These are phyloP conservation scores for Gymnopilus dilepis DNA, from an alignment of 768 basidiomycete species.

Conservation along the genomic window DNA sequence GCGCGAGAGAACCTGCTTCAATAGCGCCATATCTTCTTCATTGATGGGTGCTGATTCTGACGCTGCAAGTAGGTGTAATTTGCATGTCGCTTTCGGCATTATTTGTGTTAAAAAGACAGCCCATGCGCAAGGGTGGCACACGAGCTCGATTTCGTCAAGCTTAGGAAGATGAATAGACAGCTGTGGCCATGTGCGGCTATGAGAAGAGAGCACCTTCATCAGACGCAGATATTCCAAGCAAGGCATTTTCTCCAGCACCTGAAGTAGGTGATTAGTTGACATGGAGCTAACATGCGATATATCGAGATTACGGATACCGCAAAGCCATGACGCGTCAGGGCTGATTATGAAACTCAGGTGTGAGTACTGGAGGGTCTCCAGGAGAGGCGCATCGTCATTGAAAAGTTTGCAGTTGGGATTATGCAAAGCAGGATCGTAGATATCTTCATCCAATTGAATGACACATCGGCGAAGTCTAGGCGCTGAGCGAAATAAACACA, in stretches of 20 bases:
- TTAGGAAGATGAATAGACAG: not conserved
- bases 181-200: too few relatives aligned
- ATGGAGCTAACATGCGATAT: slow-evolving; percentile 2
- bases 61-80: too few relatives aligned
- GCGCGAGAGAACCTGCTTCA: too few relatives aligned
- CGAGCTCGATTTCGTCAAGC: not conserved
- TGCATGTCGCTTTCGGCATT: too few relatives aligned
- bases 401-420: not conserved
- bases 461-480: too few relatives aligned
- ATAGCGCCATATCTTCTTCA: too few relatives aligned
- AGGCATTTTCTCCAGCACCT: not conserved
- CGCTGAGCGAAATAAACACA: too few relatives aligned
- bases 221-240: not conserved
- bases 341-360: not conserved
- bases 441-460: too few relatives aligned
- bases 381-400: not conserved
- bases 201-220: not conserved
- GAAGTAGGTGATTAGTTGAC: not conserved
- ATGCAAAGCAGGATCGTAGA: not conserved
- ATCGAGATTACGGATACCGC: not conserved
- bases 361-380: not conserved
- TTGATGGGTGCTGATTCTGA: too few relatives aligned
- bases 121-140: not conserved
- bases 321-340: not conserved
- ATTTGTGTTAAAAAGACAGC: too few relatives aligned